Conservation (phyloP, 2,329 filamentous ascomycete genomes). For the Penicillium sp. region DNA sequence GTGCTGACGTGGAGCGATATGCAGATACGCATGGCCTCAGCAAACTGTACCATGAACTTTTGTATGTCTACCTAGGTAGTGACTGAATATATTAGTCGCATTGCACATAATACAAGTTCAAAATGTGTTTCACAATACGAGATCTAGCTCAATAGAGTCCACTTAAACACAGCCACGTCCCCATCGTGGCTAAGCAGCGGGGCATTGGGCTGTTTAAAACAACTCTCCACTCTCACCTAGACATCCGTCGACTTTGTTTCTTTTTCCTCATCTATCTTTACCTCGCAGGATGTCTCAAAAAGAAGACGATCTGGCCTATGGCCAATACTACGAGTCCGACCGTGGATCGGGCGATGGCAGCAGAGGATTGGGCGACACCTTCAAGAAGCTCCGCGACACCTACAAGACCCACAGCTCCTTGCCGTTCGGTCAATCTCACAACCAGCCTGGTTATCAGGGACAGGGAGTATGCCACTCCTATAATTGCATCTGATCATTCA, state of each 20-base stretch:
- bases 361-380: slow-evolving; percentile 51
- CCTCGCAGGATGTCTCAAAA: slow-evolving; percentile 35
- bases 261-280: background rate
- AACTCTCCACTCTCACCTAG: slow-evolving; percentile 5
- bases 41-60: background rate
- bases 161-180: slow-evolving; percentile 7
- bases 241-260: slow-evolving; percentile 1
- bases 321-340: slow-evolving; percentile 44
- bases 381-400: slow-evolving; percentile 44
- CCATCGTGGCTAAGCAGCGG: slow-evolving; percentile 25
- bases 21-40: background rate
- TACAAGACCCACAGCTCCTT: slow-evolving; percentile 30
- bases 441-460: slow-evolving; percentile 23
- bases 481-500: background rate
- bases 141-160: background rate
- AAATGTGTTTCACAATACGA: background rate
- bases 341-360: slow-evolving; percentile 38
- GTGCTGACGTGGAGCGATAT: background rate
- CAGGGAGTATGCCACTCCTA: slow-evolving; percentile 16
- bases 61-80: background rate
- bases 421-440: slow-evolving; percentile 18
- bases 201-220: slow-evolving; percentile 18
- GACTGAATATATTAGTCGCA: background rate
- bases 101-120: background rate
- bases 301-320: slow-evolving; percentile 54